Evolutionary conservation across 345 rosid genomes (phyloP).

Genomic region (Clausena lansium): DNA sequence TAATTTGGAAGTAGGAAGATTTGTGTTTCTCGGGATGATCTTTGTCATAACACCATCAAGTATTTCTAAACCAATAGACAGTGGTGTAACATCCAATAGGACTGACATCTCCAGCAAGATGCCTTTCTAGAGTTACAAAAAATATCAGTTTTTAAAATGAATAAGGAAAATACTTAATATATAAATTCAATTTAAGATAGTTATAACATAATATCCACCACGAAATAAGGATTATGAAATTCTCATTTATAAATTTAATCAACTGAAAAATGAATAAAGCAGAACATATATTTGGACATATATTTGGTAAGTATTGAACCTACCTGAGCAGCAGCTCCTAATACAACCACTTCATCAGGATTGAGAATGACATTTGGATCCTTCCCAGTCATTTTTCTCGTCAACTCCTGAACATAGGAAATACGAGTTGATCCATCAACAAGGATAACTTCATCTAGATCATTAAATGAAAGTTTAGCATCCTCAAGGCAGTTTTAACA

Average conservation of each 20-base stretch:
- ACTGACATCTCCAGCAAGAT: constrained; percentile 93
- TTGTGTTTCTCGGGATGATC: constrained; percentile 86
- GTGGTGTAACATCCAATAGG: constrained; percentile 78
- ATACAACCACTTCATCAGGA: constrained; percentile 95
- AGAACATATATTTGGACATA: too few relatives aligned
- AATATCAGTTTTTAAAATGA: neutral
- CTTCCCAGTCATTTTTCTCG: constrained; percentile 76
- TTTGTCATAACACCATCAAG: constrained; percentile 97
- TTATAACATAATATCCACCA: constrained; percentile 40
- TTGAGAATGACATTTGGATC: constrained; percentile 95
- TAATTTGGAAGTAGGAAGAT: constrained; percentile 86
- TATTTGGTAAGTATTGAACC: neutral
- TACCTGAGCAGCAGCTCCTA: constrained; percentile 99
- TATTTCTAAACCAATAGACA: constrained; percentile 87
- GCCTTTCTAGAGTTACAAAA: constrained; percentile 59
- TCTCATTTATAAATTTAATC: too few relatives aligned
- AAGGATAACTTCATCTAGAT: constrained; percentile 88
- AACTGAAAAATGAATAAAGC: neutral
- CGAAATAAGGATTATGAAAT: constrained; percentile 1
- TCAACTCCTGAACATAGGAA: constrained; percentile 89
- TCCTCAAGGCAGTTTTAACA: constrained; percentile 83
- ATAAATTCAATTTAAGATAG: neutral
- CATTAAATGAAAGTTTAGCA: constrained; percentile 79
- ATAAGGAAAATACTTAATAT: neutral
- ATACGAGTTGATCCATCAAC: constrained; percentile 98